These are phyloP conservation scores for Volvariella surrecta DNA, from an alignment of 1,284 basidiomycete genomes.

Conservation along the genomic window DNA sequence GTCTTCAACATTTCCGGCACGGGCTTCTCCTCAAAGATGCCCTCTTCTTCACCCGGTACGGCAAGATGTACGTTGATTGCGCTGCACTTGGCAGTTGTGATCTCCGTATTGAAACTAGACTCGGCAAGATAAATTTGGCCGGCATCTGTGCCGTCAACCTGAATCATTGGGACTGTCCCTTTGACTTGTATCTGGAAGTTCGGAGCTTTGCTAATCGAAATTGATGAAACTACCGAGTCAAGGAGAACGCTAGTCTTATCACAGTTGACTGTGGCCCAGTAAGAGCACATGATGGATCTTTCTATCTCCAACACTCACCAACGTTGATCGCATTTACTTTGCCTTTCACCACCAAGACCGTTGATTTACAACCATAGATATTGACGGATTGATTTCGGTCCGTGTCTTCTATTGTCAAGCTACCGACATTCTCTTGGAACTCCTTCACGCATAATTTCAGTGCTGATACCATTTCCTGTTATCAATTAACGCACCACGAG, in stretches of 20 bases:
- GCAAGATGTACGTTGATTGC: conserved; percentile 91
- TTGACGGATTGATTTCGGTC: conserved; percentile 85
- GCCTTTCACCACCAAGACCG: conserved; percentile 83
- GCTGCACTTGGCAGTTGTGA: conserved; percentile 94
- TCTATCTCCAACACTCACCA: conserved; percentile 39
- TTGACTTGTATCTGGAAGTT: conserved; percentile 93
- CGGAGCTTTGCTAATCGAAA: conserved; percentile 85
- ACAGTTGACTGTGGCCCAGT: conserved; percentile 64
- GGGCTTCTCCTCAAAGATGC: conserved; percentile 85
- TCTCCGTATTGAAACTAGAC: conserved; percentile 72
- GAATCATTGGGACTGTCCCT: conserved; percentile 84
- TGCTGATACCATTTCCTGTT: too few species aligned
- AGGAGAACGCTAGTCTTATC: conserved; percentile 85
- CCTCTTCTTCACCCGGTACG: conserved; percentile 82
- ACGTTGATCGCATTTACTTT: conserved; percentile 95
- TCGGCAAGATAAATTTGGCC: conserved; percentile 94
- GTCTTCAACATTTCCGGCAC: conserved; percentile 97
- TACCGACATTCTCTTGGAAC: conserved; percentile 81
- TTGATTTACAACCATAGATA: conserved; percentile 87
- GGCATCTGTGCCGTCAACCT: conserved; percentile 91
- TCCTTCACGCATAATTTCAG: conserved; percentile 46
- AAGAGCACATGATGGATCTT: conserved; percentile 1
- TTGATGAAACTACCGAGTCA: conserved; percentile 85
- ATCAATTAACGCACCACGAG: conserved; percentile 56
- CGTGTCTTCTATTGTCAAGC: conserved; percentile 70